Conservation (phyloP, 495 filamentous ascomycete species). For the Hypoxylon intermedium region DNA sequence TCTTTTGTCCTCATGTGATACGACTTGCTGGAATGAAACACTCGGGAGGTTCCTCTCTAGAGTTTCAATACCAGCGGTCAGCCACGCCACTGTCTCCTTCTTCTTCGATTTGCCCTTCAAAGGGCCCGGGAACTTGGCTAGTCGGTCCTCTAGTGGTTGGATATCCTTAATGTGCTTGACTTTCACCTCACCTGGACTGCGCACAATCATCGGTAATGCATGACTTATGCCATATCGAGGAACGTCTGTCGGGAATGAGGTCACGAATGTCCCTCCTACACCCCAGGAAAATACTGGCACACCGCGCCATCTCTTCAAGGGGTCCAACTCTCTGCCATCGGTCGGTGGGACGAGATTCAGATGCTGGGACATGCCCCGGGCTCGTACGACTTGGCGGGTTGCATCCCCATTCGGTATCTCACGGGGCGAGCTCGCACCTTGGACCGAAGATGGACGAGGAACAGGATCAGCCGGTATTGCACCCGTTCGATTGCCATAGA, state of each 20-base stretch:
- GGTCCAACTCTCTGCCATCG: constrained; percentile 82
- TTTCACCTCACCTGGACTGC: constrained; percentile 84
- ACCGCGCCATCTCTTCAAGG: constrained; percentile 87
- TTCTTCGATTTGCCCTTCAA: constrained; percentile 90
- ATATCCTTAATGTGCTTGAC: constrained; percentile 72
- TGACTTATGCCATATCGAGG: constrained; percentile 83
- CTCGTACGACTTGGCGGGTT: constrained; percentile 26
- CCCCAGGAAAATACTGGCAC: constrained; percentile 86
- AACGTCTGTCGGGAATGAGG: constrained; percentile 86
- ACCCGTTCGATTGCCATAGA: constrained; percentile 58
- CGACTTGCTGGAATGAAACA: constrained; percentile 51
- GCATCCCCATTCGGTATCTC: constrained; percentile 43
- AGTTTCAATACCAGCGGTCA: constrained; percentile 72
- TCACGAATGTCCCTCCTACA: constrained; percentile 80
- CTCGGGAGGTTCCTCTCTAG: constrained; percentile 69
- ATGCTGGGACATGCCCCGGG: constrained; percentile 51
- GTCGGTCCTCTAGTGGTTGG: constrained; percentile 69
- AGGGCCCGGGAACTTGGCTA: constrained; percentile 88
- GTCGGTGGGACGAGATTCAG: constrained; percentile 64
- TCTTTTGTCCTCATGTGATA: constrained; percentile 65
- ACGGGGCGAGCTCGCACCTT: constrained; percentile 60
- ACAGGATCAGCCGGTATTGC: constrained; percentile 59
- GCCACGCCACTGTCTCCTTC: constrained; percentile 88
- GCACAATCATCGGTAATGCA: constrained; percentile 75
- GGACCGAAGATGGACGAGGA: constrained; percentile 73